A percentile compares a stretch with the other conserved stretches of the same genome.
These are phyloP conservation scores for Oenanthe sinensis DNA, from an alignment of 129 eudicot species.

Conservation along the genomic window DNA sequence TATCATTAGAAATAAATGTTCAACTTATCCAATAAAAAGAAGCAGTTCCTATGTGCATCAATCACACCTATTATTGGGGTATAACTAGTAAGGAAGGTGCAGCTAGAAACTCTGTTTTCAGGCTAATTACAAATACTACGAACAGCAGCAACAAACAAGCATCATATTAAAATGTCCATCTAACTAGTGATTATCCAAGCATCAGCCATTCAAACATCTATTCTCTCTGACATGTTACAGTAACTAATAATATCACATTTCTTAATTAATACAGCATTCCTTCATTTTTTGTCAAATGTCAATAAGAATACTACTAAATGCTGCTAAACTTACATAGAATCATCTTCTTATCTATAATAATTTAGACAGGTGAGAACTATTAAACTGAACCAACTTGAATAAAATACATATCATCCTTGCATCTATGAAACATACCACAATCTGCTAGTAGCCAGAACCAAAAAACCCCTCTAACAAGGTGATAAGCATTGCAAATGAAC, in stretches of 20 bases:
- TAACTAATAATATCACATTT: neutral
- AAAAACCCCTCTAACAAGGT: neutral
- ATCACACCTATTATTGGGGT: neutral
- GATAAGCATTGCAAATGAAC: neutral
- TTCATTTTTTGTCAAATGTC: neutral
- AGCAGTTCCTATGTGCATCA: neutral
- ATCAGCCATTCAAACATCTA: neutral
- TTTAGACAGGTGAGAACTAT: neutral
- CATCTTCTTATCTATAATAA: neutral
- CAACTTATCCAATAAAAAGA: neutral
- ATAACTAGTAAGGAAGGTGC: neutral
- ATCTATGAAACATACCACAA: neutral
- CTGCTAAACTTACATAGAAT: neutral
- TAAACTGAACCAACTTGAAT: neutral
- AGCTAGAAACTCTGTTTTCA: neutral
- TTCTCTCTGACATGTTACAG: neutral
- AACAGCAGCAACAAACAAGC: neutral
- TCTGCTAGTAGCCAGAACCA: neutral
- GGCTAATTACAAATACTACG: neutral
- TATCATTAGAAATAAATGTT: neutral
- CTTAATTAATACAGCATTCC: neutral
- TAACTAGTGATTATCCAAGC: neutral
- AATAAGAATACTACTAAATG: neutral
- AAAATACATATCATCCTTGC: neutral
- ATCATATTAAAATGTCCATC: neutral